Evolutionary conservation across 2,329 filamentous ascomycete genomes (phyloP).

Genomic region (Ascochyta fabae): DNA sequence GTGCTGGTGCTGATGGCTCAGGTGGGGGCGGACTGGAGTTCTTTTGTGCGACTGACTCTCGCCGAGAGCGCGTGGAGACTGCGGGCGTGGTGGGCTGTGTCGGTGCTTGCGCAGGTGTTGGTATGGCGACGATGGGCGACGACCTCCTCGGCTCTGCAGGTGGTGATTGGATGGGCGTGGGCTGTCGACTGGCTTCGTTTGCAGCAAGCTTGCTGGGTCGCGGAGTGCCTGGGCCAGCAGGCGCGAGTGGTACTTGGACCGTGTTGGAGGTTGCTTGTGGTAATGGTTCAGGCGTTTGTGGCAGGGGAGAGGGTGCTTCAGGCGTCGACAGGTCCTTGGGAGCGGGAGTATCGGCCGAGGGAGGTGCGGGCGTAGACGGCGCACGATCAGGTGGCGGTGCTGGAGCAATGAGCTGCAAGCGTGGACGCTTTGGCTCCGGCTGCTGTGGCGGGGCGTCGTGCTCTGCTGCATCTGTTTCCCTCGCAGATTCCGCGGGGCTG

Average conservation of each 20-base stretch:
- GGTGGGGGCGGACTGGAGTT: constrained; percentile 29
- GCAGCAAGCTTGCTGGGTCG: constrained; percentile 23
- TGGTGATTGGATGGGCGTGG: constrained; percentile 26
- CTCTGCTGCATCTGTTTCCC: constrained; percentile 34
- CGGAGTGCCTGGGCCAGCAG: constrained; percentile 49
- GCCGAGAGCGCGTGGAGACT: constrained; percentile 43
- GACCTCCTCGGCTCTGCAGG: constrained; percentile 25
- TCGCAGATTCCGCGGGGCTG: constrained; percentile 18
- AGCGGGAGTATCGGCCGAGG: constrained; percentile 15
- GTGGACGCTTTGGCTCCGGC: constrained; percentile 42
- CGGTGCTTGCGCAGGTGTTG: constrained; percentile 10
- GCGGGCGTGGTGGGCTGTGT: constrained; percentile 32
- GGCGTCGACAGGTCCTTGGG: constrained; percentile 19
- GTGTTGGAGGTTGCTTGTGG: constrained; percentile 26
- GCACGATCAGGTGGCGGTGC: constrained; percentile 2
- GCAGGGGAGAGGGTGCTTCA: constrained; percentile 21
- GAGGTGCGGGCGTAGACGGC: constrained; percentile 14
- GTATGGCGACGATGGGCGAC: background rate
- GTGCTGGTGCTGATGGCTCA: constrained; percentile 28
- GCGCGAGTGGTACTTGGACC: constrained; percentile 53
- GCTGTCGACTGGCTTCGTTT: constrained; percentile 18
- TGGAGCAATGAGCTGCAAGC: constrained; percentile 27
- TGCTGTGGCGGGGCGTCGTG: constrained; percentile 35
- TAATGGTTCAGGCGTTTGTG: constrained; percentile 19
- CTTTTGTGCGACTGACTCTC: constrained; percentile 42